phyloP scores from a whole-genome alignment of 768 basidiomycete species.

The Phallus indusiatus region DNA sequence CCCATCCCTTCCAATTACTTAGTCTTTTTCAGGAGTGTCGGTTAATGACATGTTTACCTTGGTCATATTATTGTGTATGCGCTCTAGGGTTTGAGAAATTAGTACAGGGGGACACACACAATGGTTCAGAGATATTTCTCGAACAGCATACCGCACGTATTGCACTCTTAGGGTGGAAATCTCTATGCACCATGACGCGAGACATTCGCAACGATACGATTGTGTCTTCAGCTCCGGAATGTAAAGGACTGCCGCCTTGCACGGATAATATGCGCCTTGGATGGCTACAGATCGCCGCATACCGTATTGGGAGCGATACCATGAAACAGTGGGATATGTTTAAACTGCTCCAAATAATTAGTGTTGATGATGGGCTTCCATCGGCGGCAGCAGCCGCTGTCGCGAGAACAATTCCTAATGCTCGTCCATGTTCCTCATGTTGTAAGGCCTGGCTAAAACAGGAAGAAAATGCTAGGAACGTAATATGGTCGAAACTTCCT shows the following conservation, averaged over 20 bases:
- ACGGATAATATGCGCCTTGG: not conserved
- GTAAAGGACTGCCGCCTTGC: not conserved
- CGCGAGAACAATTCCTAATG: conserved; percentile 5
- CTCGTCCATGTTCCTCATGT: conserved; percentile 11
- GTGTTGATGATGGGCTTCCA: not conserved
- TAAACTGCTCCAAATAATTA: not conserved
- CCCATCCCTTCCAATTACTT: conserved; percentile 1
- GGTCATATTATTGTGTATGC: not conserved
- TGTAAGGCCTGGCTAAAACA: conserved; percentile 9
- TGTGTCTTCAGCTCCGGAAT: not conserved
- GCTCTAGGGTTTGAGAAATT: not conserved
- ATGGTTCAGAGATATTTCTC: not conserved
- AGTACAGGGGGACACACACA: not conserved
- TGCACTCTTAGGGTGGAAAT: conserved; percentile 3
- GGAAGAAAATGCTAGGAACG: conserved; percentile 7
- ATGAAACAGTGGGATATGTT: not conserved
- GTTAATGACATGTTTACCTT: not conserved
- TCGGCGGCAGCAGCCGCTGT: not conserved
- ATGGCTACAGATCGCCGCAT: not conserved
- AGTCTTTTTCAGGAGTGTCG: conserved; percentile 2
- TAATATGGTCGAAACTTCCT: conserved; percentile 16
- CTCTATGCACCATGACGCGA: not conserved
- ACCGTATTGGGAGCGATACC: not conserved
- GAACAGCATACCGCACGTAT: not conserved
- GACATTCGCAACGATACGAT: not conserved